These are phyloP conservation scores for Parastagonospora nodorum DNA, from an alignment of 2,329 filamentous ascomycete species.

Conservation along the genomic window DNA sequence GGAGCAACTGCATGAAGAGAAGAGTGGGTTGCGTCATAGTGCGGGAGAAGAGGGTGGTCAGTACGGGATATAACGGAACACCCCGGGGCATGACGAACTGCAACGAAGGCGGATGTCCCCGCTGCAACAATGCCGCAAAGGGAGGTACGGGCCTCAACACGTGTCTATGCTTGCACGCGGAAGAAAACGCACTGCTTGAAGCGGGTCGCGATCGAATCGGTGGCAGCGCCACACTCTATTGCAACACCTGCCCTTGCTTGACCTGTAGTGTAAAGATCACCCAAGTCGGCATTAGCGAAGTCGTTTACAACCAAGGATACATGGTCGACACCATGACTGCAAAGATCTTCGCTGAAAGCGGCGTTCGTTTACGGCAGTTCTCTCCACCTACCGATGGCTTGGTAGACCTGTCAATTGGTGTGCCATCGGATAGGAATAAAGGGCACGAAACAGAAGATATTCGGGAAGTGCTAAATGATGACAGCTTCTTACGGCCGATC, in stretches of 20 bases:
- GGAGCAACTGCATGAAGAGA: constrained; percentile 98
- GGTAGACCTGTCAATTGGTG: constrained; percentile 33
- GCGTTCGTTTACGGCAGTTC: constrained; percentile 85
- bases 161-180: constrained; percentile 95
- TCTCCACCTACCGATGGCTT: constrained; percentile 58
- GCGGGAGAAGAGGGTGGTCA: constrained; percentile 82
- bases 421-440: not conserved
- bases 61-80: constrained; percentile 98
- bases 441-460: constrained; percentile 17
- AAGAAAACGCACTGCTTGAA: constrained; percentile 95
- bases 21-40: constrained; percentile 94
- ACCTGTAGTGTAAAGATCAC: constrained; percentile 99
- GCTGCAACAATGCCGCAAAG: constrained; percentile 78
- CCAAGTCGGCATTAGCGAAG: constrained; percentile 93
- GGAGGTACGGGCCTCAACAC: constrained; percentile 78
- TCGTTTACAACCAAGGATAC: constrained; percentile 92
- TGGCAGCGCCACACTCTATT: constrained; percentile 83
- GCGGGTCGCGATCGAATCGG: constrained; percentile 89
- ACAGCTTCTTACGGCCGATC: constrained; percentile 28
- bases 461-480: constrained; percentile 27
- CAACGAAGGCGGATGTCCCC: constrained; percentile 84
- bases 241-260: constrained; percentile 93
- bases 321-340: constrained; percentile 88
- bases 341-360: constrained; percentile 79
- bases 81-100: constrained; percentile 88